Conservation (phyloP, 495 filamentous ascomycete genomes). For the Cenococcum geophilum region DNA sequence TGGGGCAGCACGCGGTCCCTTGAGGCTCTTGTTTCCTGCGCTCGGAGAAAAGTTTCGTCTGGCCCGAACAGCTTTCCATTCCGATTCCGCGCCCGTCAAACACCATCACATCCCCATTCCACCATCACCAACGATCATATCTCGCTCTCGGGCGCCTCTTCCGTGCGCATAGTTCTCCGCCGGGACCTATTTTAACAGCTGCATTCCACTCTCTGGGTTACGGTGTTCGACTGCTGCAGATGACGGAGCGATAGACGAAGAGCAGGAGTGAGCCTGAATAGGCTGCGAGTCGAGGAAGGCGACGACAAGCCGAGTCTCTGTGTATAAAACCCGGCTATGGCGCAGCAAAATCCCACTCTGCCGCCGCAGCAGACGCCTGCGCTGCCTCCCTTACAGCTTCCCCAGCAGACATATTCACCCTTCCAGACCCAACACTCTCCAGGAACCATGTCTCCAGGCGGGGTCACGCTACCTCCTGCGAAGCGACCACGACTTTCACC, state of each 20-base stretch:
- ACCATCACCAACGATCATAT: not conserved
- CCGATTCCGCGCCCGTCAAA: not conserved
- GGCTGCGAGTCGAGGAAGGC: not conserved
- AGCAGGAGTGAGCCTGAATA: not conserved
- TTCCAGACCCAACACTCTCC: conserved; percentile 23
- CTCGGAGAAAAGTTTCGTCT: not conserved
- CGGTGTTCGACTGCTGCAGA: not conserved
- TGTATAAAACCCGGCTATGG: not conserved
- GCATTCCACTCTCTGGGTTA: not conserved
- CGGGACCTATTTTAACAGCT: not conserved
- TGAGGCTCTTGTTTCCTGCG: too few species aligned
- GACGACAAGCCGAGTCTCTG: not conserved
- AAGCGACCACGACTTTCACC: conserved; percentile 68
- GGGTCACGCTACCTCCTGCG: conserved; percentile 46
- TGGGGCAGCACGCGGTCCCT: too few species aligned
- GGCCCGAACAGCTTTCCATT: not conserved
- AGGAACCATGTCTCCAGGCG: conserved; percentile 26
- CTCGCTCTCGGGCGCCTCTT: not conserved
- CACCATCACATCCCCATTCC: not conserved
- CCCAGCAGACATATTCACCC: conserved; percentile 34
- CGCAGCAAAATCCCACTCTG: conserved; percentile 7
- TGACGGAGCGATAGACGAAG: conserved; percentile 1
- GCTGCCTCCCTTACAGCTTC: conserved; percentile 31
- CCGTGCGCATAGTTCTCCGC: not conserved
- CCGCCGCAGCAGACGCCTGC: conserved; percentile 33